Base-by-base conservation (phyloP, 768 basidiomycete genomes). In the Hebeloma cylindrosporum region DNA sequence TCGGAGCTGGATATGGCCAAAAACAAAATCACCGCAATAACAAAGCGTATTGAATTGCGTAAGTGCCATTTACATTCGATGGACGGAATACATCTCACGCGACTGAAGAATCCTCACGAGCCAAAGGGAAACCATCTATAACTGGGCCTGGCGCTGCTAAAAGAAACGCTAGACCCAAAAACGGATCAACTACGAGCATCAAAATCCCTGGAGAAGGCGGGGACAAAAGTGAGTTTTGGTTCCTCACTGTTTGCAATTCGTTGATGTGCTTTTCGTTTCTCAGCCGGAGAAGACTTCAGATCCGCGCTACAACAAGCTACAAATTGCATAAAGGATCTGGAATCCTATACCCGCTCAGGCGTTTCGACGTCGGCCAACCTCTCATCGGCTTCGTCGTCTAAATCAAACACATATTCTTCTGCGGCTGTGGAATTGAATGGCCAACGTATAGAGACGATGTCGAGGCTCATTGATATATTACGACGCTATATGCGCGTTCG, bases 1-100 rank as follows among this genome's bases (percentile, higher is more conserved):
- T 76, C 79, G 0, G 90, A 94, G 61, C 70, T 96, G 18, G 79
- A 80, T 30, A 82, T 79, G 61, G 88, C 92, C 2, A 79, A 79
- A 44, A 73, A 67, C 44, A 88, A 83, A 65, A 94, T 95, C 21
- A 76, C 75, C 21, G 63, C 72, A 11, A 78, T 97, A 22, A 75
- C 70, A 25, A 78, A 73, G 58, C 73, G 65, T 23, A 78, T 90
- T 25, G 79, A 81, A 16, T 66, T 68, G 33, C 66, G 81, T 81
- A 53, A 58, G 76, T 65, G 31, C 29, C 28, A 34, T 33, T 13
- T 40, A n/a, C 14, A 32, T 31, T 30, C 37, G 4, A 16, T 21
- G 4, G n/a, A 21, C 31, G 11, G 21, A 35, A 16, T 20, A 29
- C 14, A 17, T 30, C 29, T 26, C 22, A 14, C 32, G 35, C 30